phyloP scores from a whole-genome alignment of 495 filamentous ascomycete species.

The Penicillium paxilli region DNA sequence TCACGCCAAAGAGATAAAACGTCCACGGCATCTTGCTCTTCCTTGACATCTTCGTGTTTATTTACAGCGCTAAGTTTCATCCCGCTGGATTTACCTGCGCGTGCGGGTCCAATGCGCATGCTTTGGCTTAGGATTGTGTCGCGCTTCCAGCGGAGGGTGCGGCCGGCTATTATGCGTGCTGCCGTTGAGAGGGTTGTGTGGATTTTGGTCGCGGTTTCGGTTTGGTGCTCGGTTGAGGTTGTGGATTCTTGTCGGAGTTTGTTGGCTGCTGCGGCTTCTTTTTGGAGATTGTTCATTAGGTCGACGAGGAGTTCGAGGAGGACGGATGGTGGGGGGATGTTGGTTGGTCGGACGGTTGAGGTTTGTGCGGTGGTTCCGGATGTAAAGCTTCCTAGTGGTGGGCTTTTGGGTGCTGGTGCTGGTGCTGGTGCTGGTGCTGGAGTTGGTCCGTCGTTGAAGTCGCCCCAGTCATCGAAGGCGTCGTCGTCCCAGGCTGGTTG shows the following conservation, averaged over 20 bases:
- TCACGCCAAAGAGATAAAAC: slow-evolving; percentile 68
- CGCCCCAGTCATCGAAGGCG: slow-evolving; percentile 41
- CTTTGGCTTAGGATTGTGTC: slow-evolving; percentile 82
- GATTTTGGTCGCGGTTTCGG: slow-evolving; percentile 38
- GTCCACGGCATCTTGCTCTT: slow-evolving; percentile 86
- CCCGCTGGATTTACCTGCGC: slow-evolving; percentile 62
- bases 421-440: slow-evolving; percentile 9
- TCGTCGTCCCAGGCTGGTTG: slow-evolving; percentile 62
- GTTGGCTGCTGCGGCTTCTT: slow-evolving; percentile 30
- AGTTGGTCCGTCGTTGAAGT: slow-evolving; percentile 39
- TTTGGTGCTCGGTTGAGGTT: background rate
- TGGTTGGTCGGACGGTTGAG: slow-evolving; percentile 65
- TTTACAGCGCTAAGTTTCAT: slow-evolving; percentile 90
- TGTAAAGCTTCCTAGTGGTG: slow-evolving; percentile 13
- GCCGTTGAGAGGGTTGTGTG: slow-evolving; percentile 61
- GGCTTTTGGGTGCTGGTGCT: background rate
- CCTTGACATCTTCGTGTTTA: slow-evolving; percentile 73
- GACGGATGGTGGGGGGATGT: slow-evolving; percentile 84
- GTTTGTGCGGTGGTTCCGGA: slow-evolving; percentile 9
- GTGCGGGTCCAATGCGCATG: slow-evolving; percentile 79
- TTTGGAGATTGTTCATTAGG: slow-evolving; percentile 53
- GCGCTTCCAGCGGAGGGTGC: slow-evolving; percentile 85
- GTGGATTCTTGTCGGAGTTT: slow-evolving; percentile 10
- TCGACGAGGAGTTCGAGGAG: slow-evolving; percentile 73
- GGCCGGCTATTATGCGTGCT: slow-evolving; percentile 80